Conservation (phyloP, 75 land plant genomes). For the Selaginella moellendorffii region DNA sequence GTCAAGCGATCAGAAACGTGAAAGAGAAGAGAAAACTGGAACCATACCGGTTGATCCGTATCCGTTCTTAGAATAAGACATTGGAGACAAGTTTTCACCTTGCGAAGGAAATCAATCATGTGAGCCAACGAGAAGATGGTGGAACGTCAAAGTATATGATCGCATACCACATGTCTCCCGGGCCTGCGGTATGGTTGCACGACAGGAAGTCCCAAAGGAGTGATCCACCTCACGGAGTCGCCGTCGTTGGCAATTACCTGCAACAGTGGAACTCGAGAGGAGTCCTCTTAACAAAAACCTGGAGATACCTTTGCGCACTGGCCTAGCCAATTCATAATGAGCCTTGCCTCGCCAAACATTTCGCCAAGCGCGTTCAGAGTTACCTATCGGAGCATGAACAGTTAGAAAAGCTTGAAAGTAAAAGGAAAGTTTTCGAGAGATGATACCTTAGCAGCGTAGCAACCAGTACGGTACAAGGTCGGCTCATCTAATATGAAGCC, state of each 20-base stretch:
- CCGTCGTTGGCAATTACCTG: constrained; percentile 47
- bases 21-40: neutral
- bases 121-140: too few relatives aligned
- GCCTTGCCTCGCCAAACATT: constrained; percentile 6
- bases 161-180: constrained; percentile 2
- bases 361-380: constrained; percentile 7
- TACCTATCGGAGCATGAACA: too few relatives aligned
- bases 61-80: constrained; percentile 3
- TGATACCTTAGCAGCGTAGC: constrained; percentile 27
- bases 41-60: neutral
- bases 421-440: neutral
- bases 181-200: constrained; percentile 6
- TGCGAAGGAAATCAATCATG: neutral
- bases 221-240: constrained; percentile 38
- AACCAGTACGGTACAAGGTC: constrained; percentile 1
- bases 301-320: constrained; percentile 8
- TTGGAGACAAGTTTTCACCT: constrained; percentile 7
- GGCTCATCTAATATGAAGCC: neutral
- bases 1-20: too few relatives aligned
- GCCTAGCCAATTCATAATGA: constrained; percentile 7
- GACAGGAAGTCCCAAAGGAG: constrained; percentile 26
- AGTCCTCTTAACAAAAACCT: too few relatives aligned
- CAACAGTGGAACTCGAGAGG: too few relatives aligned
- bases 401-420: neutral
- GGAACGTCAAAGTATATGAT: neutral